A percentile compares a stretch with the other conserved stretches of the same genome.
phyloP scores from a whole-genome alignment of 2,329 filamentous ascomycete species.

The Fusarium liriodendri region DNA sequence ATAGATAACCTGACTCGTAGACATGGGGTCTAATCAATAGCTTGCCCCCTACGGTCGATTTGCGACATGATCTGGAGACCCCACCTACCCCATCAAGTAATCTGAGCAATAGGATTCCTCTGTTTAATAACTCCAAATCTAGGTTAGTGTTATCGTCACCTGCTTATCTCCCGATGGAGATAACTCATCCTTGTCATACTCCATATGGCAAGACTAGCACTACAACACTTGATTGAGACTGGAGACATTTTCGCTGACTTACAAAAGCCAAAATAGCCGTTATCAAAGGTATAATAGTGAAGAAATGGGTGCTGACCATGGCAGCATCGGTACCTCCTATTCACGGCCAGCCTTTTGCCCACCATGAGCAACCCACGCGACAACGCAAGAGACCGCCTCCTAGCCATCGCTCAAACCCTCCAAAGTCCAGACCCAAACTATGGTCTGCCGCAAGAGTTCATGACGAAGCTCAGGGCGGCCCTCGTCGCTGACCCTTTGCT shows the following conservation, averaged over 20 bases:
- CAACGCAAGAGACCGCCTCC: neutral
- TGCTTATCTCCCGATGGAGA: neutral
- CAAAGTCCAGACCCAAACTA: neutral
- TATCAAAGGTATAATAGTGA: neutral
- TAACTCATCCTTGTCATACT: neutral
- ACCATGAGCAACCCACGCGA: neutral
- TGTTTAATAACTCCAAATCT: neutral
- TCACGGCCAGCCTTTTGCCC: neutral
- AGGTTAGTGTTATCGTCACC: neutral
- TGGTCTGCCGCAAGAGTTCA: neutral
- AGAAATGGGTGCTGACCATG: neutral
- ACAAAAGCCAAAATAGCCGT: neutral
- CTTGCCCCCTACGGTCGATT: neutral
- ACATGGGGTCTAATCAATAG: too few species aligned
- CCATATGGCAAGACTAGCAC: neutral
- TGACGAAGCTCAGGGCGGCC: neutral
- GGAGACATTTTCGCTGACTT: neutral
- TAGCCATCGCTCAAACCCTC: neutral
- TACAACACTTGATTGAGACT: neutral
- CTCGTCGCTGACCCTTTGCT: neutral
- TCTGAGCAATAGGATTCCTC: neutral
- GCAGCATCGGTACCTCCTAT: neutral
- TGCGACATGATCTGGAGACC: too few species aligned
- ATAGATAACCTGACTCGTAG: neutral
- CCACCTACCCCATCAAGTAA: neutral